Base-by-base conservation (phyloP, 2,329 filamentous ascomycete genomes). In the Botryosphaeria dothidea region DNA sequence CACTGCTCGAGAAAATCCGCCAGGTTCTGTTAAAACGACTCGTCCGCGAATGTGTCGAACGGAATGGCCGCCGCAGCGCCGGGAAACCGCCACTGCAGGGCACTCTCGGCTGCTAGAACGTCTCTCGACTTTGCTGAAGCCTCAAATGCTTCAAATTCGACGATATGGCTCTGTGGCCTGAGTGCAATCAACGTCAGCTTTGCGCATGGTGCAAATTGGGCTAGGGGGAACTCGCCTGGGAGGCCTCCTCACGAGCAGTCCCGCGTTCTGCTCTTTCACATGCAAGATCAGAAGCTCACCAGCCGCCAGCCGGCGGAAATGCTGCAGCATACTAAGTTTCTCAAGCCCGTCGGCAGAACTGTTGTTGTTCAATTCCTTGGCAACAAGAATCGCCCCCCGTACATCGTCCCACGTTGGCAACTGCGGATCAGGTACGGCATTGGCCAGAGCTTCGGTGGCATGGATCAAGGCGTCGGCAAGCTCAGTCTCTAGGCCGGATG, bases 111-210 rank as follows among this genome's bases (percentile, higher is more conserved):
- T 0, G 80, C 79, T 1, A 89, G 76, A 0, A 88, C 84, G 13
- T 81, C 74, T 43, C 85, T 78, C 1, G 84, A 84, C 0, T 71
- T 70, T 0, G 88, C 78, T 0, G 86, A 87, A 0, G 84, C 79
- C 71, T 91, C 88, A 64, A 90, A 90, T 0, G 80, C 80, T 71
- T 91, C 88, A 52, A 89, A 84, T 65, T 86, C 21, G 69, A 83
- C 67, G 19, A 15, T n/a, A 8, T 9, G 19, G 15, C n/a, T 41
- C 15, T 1, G 8, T 7, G 3, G 11, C 5, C 5, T 46, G 51
- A 23, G 19, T 5, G 21, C 7, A 8, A 15, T 41, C 6, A 13
- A 25, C 1, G 11, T 51, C 15, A 62, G 46, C n/a, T 56, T 27
- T 17, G 34, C 15, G 13, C 13, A 43, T 29, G 27, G 2, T n/a